Percentiles rank a stretch among this genome's conserved stretches.
Evolutionary conservation across 495 filamentous ascomycete genomes (phyloP).

Genomic region (Neurospora sp.): DNA sequence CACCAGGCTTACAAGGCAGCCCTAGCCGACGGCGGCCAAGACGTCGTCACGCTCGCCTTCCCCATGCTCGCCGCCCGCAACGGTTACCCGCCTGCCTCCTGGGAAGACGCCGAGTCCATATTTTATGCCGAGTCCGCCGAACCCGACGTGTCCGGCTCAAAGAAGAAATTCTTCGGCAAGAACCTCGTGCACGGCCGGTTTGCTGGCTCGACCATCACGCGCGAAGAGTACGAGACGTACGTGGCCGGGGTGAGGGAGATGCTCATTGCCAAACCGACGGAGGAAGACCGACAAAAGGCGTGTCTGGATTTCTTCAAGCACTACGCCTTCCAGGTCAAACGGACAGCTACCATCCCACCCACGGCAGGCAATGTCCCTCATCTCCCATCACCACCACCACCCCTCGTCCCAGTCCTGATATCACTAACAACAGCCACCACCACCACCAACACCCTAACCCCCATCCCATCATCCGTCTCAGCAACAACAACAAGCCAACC

Average conservation of each 20-base stretch:
- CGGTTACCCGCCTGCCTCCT: conserved; percentile 1
- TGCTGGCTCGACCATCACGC: conserved; percentile 5
- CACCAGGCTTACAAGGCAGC: conserved; percentile 2
- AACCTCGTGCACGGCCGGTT: conserved; percentile 13
- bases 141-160: background rate
- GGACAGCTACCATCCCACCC: background rate
- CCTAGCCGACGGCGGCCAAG: background rate
- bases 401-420: background rate
- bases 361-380: background rate
- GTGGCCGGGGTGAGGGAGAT: background rate
- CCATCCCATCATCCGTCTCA: background rate
- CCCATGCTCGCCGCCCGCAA: conserved; percentile 7
- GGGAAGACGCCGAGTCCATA: background rate
- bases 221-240: conserved; percentile 13
- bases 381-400: background rate
- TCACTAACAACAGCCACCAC: background rate
- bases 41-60: conserved; percentile 5
- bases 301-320: conserved; percentile 17
- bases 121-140: background rate
- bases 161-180: conserved; percentile 3
- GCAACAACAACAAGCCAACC: background rate
- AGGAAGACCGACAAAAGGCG: conserved; percentile 1
- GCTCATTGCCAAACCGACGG: background rate
- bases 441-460: background rate
- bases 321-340: conserved; percentile 16